Percentiles rank a stretch among this genome's conserved stretches.
Conservation (phyloP, 2,329 filamentous ascomycete genomes). For the Fusarium sp. region DNA sequence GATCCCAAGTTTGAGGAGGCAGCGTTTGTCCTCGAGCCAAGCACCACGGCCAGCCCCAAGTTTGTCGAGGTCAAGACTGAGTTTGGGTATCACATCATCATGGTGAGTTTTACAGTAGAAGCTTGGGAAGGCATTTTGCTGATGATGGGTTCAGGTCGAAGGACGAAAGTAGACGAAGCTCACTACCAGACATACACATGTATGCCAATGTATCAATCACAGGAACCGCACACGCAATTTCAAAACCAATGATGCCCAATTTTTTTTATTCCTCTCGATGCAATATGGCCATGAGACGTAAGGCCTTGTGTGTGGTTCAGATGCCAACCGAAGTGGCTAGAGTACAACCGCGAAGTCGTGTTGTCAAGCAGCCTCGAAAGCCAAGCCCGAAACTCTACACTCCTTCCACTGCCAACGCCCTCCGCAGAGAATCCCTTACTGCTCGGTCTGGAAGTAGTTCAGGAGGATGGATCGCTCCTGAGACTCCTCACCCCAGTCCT, state of each 20-base stretch:
- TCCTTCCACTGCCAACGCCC: constrained; percentile 50
- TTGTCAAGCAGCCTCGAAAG: constrained; percentile 49
- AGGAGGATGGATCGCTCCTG: constrained; percentile 99
- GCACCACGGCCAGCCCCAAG: constrained; percentile 73
- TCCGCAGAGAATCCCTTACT: constrained; percentile 59
- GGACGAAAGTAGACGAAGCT: constrained; percentile 51
- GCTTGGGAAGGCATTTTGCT: background rate
- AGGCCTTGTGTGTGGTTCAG: constrained; percentile 53
- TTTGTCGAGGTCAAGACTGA: constrained; percentile 78
- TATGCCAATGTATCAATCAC: background rate
- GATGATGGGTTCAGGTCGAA: constrained; percentile 50
- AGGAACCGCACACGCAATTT: constrained; percentile 2
- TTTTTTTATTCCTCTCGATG: constrained; percentile 57
- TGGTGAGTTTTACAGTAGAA: constrained; percentile 63
- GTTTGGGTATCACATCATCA: constrained; percentile 84
- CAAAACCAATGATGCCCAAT: constrained; percentile 48
- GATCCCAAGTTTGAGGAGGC: constrained; percentile 78
- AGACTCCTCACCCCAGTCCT: constrained; percentile 99
- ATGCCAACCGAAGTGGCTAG: constrained; percentile 62
- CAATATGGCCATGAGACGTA: constrained; percentile 49
- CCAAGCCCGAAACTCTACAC: constrained; percentile 54
- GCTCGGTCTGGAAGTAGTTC: constrained; percentile 99
- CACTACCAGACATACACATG: background rate
- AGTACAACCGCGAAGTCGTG: constrained; percentile 58
- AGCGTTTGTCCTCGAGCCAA: constrained; percentile 76